Percentiles rank a stretch among this genome's conserved stretches.
phyloP scores from a whole-genome alignment of 495 filamentous ascomycete species.

The Aspergillus bertholletiae region DNA sequence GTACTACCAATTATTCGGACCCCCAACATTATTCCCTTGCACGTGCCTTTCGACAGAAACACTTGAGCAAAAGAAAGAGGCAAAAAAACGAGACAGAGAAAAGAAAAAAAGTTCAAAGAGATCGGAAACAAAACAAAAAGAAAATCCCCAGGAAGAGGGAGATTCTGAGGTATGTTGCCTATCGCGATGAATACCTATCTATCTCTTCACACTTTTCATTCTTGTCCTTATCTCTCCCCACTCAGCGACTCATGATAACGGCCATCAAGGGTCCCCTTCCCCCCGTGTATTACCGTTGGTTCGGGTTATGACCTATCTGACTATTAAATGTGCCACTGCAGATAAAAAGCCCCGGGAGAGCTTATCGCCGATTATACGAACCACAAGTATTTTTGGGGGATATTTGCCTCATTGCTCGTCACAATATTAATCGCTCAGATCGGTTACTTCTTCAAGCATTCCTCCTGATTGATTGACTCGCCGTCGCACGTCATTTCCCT shows the following conservation, averaged over 20 bases:
- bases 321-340: conserved; percentile 15
- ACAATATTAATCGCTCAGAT: conserved; percentile 16
- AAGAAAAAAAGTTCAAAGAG: background rate
- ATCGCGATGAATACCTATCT: too few species aligned
- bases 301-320: conserved; percentile 17
- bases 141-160: too few species aligned
- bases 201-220: too few species aligned
- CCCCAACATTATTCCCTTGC: background rate
- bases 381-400: conserved; percentile 10
- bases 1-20: background rate
- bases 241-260: conserved; percentile 23
- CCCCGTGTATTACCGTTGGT: background rate
- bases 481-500: conserved; percentile 8
- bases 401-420: conserved; percentile 13
- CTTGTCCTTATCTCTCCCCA: conserved; percentile 32
- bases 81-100: background rate
- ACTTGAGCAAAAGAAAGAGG: background rate
- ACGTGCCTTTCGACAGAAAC: background rate
- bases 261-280: conserved; percentile 1
- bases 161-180: conserved; percentile 5
- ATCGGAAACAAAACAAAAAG: background rate
- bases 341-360: conserved; percentile 11
- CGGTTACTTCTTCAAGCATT: conserved; percentile 15
- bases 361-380: conserved; percentile 19
- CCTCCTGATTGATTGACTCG: conserved; percentile 1